Percentiles rank a stretch among this genome's conserved stretches.
Conservation (phyloP, 495 filamentous ascomycete genomes). For the Aspergillus diversus region DNA sequence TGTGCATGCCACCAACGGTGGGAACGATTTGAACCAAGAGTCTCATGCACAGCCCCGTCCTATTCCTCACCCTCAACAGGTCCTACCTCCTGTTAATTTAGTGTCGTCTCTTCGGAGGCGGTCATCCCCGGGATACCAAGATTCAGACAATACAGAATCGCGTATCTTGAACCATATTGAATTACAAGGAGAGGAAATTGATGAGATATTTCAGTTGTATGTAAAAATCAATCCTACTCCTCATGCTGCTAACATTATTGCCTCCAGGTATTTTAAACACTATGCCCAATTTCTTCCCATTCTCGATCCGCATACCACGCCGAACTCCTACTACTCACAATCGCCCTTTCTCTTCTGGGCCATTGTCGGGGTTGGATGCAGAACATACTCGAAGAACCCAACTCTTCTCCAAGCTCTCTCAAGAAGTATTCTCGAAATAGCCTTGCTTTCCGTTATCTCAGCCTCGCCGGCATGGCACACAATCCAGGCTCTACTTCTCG, state of each 20-base stretch:
- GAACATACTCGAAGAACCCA: slow-evolving; percentile 44
- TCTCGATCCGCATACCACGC: slow-evolving; percentile 40
- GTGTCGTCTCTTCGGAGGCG: slow-evolving; percentile 2
- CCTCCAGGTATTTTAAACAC: slow-evolving; percentile 47
- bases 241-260: slow-evolving; percentile 9
- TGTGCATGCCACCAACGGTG: slow-evolving; percentile 5
- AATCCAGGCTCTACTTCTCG: slow-evolving; percentile 51
- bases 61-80: slow-evolving; percentile 24
- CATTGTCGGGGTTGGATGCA: slow-evolving; percentile 45
- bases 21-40: slow-evolving; percentile 5
- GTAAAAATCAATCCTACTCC: neutral
- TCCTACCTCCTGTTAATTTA: slow-evolving; percentile 21
- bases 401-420: slow-evolving; percentile 45
- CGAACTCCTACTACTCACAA: slow-evolving; percentile 47
- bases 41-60: slow-evolving; percentile 20
- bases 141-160: slow-evolving; percentile 26
- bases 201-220: slow-evolving; percentile 43
- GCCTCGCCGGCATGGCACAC: slow-evolving; percentile 45
- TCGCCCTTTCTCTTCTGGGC: slow-evolving; percentile 57
- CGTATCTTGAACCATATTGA: slow-evolving; percentile 35
- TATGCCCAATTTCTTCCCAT: slow-evolving; percentile 53
- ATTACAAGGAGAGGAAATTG: slow-evolving; percentile 38
- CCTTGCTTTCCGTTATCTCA: slow-evolving; percentile 43
- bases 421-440: slow-evolving; percentile 48
- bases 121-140: slow-evolving; percentile 4